Conservation (phyloP, 2,329 filamentous ascomycete species). For the Dryadomyces sulphureus region DNA sequence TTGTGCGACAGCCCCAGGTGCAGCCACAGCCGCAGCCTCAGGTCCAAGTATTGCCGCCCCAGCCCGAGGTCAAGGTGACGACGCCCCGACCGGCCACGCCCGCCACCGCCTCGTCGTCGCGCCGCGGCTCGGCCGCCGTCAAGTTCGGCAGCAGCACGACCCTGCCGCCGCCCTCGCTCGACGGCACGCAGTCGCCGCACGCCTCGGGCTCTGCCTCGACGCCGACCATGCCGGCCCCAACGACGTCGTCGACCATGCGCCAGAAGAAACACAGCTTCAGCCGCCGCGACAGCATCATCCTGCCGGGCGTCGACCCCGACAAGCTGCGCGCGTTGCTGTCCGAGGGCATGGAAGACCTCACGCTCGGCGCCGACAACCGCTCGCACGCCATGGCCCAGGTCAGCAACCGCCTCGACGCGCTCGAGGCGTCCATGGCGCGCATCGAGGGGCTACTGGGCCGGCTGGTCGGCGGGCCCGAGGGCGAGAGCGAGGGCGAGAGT, state of each 20-base stretch:
- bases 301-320: constrained; percentile 30
- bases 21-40: no score
- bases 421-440: constrained; percentile 33
- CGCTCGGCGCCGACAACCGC: not conserved
- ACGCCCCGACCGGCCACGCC: not conserved
- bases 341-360: constrained; percentile 15
- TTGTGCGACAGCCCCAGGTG: constrained; percentile 21
- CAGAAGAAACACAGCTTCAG: constrained; percentile 17
- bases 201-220: no score
- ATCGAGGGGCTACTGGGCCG: constrained; percentile 18
- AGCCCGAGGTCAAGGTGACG: not conserved
- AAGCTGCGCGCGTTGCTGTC: constrained; percentile 35
- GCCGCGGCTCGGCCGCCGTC: constrained; percentile 3
- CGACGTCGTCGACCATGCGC: not conserved
- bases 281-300: constrained; percentile 41
- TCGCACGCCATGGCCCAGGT: constrained; percentile 21
- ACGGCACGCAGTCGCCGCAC: not conserved
- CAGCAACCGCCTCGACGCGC: constrained; percentile 26
- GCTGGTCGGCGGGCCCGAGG: constrained; percentile 7
- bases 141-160: constrained; percentile 7
- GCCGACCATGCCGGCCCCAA: not conserved
- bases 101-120: not conserved
- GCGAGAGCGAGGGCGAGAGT: not conserved
- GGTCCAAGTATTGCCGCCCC: constrained; percentile 1
- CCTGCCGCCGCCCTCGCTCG: not conserved